Percentiles rank a stretch among this genome's conserved stretches.
Evolutionary conservation across 768 basidiomycete species (phyloP).

Genomic region (Boletus sp.): DNA sequence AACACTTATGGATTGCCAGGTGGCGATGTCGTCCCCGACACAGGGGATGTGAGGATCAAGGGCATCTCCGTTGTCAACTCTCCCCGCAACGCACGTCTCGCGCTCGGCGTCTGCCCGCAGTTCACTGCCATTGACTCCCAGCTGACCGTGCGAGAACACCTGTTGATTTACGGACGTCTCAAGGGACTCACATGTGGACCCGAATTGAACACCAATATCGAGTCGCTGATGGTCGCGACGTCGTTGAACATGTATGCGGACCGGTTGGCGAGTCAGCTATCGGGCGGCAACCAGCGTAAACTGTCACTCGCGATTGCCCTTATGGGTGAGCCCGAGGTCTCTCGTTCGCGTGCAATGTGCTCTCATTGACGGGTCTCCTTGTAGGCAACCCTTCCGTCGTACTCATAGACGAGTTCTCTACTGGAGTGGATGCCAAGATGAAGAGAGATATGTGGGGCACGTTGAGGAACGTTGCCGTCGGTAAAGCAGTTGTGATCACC

Average conservation of each 20-base stretch:
- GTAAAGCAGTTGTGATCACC: slow-evolving; percentile 71
- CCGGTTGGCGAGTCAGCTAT: slow-evolving; percentile 69
- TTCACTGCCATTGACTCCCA: slow-evolving; percentile 82
- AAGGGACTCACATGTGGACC: slow-evolving; percentile 58
- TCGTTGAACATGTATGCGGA: slow-evolving; percentile 61
- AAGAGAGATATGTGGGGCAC: slow-evolving; percentile 84
- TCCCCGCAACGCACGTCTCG: slow-evolving; percentile 60
- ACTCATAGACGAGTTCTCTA: slow-evolving; percentile 82
- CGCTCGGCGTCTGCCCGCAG: slow-evolving; percentile 81
- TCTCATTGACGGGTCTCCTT: neutral
- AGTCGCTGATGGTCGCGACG: slow-evolving; percentile 56
- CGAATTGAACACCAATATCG: slow-evolving; percentile 53
- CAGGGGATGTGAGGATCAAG: slow-evolving; percentile 68
- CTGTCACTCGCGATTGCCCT: slow-evolving; percentile 73
- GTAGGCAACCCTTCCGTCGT: slow-evolving; percentile 74
- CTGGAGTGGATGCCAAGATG: slow-evolving; percentile 80
- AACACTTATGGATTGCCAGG: slow-evolving; percentile 37
- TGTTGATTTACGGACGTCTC: slow-evolving; percentile 67
- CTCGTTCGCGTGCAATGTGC: neutral
- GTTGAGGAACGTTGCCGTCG: slow-evolving; percentile 58
- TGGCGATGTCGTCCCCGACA: slow-evolving; percentile 64
- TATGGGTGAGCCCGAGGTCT: slow-evolving; percentile 43
- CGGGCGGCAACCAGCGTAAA: slow-evolving; percentile 80
- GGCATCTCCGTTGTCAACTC: slow-evolving; percentile 64
- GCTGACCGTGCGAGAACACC: slow-evolving; percentile 75